These are phyloP conservation scores for Gomphus bonarii DNA, from an alignment of 1,284 basidiomycete species.

Conservation along the genomic window DNA sequence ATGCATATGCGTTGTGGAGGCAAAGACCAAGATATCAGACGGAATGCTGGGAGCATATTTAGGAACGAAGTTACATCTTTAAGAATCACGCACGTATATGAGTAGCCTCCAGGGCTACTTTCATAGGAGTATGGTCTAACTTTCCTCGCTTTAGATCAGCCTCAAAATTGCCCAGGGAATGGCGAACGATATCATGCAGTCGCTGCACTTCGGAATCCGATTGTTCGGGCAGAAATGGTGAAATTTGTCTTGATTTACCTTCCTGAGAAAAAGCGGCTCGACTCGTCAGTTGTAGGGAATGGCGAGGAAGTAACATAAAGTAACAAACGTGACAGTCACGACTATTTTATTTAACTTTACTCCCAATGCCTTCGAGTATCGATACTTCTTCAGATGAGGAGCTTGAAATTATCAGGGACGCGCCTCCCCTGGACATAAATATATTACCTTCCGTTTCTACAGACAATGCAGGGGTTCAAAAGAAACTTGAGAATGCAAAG, in stretches of 20 bases:
- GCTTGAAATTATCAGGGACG: slow-evolving; percentile 43
- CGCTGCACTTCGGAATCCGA: background rate
- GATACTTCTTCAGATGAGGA: slow-evolving; percentile 75
- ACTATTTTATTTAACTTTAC: background rate
- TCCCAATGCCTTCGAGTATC: background rate
- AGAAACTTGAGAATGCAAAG: slow-evolving; percentile 76
- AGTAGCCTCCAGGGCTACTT: background rate
- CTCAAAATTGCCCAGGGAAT: background rate
- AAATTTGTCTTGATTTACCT: background rate
- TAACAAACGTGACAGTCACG: slow-evolving; percentile 15
- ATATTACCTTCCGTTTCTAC: slow-evolving; percentile 77
- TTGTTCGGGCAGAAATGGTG: background rate
- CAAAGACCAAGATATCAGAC: slow-evolving; percentile 31
- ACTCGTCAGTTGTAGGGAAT: slow-evolving; percentile 17
- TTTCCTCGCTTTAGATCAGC: background rate
- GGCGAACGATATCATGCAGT: background rate
- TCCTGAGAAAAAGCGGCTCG: slow-evolving; percentile 19
- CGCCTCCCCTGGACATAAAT: slow-evolving; percentile 34
- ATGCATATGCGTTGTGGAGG: slow-evolving; percentile 28
- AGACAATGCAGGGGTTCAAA: slow-evolving; percentile 72
- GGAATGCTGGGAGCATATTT: slow-evolving; percentile 26
- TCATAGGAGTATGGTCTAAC: background rate
- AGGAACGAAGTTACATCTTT: background rate
- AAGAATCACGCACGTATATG: background rate
- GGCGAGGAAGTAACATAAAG: slow-evolving; percentile 6